These are phyloP conservation scores for Clonostachys byssicola DNA, from an alignment of 2,329 filamentous ascomycete species.

Conservation along the genomic window DNA sequence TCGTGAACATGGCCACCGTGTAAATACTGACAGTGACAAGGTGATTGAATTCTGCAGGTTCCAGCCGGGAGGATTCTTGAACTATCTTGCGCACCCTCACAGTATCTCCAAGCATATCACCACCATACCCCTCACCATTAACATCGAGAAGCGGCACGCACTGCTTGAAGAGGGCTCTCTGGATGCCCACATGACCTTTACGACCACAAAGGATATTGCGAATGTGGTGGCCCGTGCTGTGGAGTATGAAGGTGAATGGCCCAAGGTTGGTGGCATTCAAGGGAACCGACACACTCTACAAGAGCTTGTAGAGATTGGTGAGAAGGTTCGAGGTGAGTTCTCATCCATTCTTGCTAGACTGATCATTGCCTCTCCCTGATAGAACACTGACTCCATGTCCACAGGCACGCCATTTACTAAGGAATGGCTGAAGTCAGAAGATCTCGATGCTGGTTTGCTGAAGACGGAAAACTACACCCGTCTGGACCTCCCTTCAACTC, in stretches of 20 bases:
- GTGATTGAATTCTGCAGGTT: constrained; percentile 53
- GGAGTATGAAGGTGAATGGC: constrained; percentile 38
- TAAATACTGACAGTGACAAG: constrained; percentile 15
- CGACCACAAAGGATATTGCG: constrained; percentile 36
- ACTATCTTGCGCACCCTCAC: constrained; percentile 49
- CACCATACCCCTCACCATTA: constrained; percentile 32
- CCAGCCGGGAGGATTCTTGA: constrained; percentile 47
- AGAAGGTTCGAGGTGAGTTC: constrained; percentile 30
- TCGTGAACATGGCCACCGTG: too few species aligned
- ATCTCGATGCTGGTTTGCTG: constrained; percentile 9
- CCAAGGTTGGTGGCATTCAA: constrained; percentile 30
- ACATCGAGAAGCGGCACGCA: constrained; percentile 35
- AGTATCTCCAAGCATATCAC: constrained; percentile 38
- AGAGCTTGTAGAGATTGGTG: constrained; percentile 31
- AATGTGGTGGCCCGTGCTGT: constrained; percentile 30
- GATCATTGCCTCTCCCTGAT: neutral
- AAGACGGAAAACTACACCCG: constrained; percentile 1
- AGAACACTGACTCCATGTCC: neutral
- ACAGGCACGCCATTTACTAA: constrained; percentile 12
- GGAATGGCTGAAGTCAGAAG: constrained; percentile 7
- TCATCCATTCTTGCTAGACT: too few species aligned
- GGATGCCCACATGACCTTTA: constrained; percentile 34
- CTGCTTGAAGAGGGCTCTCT: constrained; percentile 51
- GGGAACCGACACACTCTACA: constrained; percentile 26
- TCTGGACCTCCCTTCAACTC: constrained; percentile 1